Percentiles rank a stretch among this genome's conserved stretches.
Conservation (phyloP, 2,329 filamentous ascomycete genomes). For the Trichoderma koningii region DNA sequence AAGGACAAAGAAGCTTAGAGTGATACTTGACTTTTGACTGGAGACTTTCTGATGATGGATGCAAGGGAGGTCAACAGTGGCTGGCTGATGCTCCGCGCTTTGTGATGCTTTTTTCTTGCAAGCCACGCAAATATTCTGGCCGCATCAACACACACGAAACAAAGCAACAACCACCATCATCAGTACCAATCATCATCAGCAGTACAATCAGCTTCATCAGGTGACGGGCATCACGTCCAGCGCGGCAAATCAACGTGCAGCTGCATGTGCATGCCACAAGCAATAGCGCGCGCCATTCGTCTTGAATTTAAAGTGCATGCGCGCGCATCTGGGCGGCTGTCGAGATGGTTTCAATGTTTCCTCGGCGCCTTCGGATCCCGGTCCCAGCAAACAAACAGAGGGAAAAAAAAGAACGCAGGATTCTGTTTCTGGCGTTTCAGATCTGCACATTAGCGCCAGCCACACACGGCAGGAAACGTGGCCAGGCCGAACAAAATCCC, state of each 20-base stretch:
- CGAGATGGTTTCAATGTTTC: background rate
- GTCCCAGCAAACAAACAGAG: background rate
- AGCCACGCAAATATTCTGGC: constrained; percentile 17
- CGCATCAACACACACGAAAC: constrained; percentile 10
- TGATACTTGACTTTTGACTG: no score
- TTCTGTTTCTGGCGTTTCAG: constrained; percentile 14
- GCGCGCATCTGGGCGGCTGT: background rate
- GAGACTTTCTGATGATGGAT: constrained; percentile 3
- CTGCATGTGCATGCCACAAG: background rate
- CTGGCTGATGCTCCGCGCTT: constrained; percentile 7
- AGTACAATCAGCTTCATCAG: background rate
- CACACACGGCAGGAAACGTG: constrained; percentile 16
- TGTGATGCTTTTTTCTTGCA: background rate
- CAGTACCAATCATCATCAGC: background rate
- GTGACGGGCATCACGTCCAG: background rate
- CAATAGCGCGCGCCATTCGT: background rate
- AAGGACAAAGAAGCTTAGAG: background rate
- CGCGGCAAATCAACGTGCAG: background rate
- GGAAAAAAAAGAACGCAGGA: no score
- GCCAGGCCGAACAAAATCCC: constrained; percentile 1
- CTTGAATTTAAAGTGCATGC: background rate
- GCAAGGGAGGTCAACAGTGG: constrained; percentile 8
- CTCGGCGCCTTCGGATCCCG: constrained; percentile 11
- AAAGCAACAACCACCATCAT: background rate
- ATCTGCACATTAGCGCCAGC: constrained; percentile 24